These are phyloP conservation scores for Myrmaecium sp. DNA, from an alignment of 2,329 filamentous ascomycete genomes.

Conservation along the genomic window DNA sequence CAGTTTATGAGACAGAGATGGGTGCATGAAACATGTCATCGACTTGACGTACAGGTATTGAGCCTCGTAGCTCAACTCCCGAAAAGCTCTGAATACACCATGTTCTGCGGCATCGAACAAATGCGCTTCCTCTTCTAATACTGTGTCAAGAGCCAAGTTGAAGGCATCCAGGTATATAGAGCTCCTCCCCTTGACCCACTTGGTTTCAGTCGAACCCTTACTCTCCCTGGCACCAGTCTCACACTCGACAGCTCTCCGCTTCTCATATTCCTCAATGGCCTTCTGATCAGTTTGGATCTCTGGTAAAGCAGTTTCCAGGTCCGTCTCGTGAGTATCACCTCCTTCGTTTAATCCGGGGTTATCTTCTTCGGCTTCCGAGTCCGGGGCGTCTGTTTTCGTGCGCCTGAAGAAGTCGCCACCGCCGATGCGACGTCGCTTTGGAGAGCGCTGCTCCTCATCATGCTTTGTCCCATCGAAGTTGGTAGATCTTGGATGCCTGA, in stretches of 20 bases:
- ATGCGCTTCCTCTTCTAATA: conserved; percentile 74
- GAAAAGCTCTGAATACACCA: conserved; percentile 63
- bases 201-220: conserved; percentile 36
- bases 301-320: conserved; percentile 56
- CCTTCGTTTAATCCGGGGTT: background rate
- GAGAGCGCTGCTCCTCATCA: too few relatives aligned
- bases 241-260: conserved; percentile 40
- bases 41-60: conserved; percentile 62
- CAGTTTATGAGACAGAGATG: background rate
- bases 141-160: conserved; percentile 77
- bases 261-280: conserved; percentile 67
- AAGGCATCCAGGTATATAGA: conserved; percentile 97
- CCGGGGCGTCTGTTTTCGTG: conserved; percentile 6
- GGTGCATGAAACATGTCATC: background rate
- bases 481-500: too few relatives aligned
- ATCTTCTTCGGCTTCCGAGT: background rate
- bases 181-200: conserved; percentile 60
- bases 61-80: conserved; percentile 56
- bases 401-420: too few relatives aligned
- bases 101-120: conserved; percentile 70
- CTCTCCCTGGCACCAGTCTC: conserved; percentile 16
- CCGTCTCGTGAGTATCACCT: conserved; percentile 33
- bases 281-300: conserved; percentile 48
- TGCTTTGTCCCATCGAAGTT: too few relatives aligned
- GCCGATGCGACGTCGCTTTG: too few relatives aligned